Conservation (phyloP, 208 protist genomes). For the Leishmania major region DNA sequence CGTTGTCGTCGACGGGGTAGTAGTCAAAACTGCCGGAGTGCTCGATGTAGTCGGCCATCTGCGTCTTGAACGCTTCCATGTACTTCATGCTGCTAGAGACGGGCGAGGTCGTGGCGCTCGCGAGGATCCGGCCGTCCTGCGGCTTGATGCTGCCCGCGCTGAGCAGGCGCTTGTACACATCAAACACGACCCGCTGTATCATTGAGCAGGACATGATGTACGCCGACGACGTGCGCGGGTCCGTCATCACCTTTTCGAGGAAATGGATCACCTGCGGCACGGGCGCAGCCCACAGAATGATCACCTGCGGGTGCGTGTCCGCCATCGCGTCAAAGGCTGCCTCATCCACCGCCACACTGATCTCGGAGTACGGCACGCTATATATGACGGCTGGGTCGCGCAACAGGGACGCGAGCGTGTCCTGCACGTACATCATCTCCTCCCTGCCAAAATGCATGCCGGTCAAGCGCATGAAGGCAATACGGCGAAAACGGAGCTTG, state of each 20-base stretch:
- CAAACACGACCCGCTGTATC: constrained; percentile 25
- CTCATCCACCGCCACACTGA: constrained; percentile 11
- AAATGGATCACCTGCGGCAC: constrained; percentile 35
- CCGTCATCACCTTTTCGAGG: constrained; percentile 24
- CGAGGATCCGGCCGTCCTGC: constrained; percentile 35
- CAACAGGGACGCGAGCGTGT: neutral
- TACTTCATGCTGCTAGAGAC: constrained; percentile 27
- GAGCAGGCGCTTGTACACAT: constrained; percentile 15
- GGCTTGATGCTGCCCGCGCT: neutral
- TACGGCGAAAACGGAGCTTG: constrained; percentile 24
- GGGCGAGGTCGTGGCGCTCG: constrained; percentile 38
- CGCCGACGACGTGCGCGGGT: constrained; percentile 32
- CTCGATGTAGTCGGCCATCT: constrained; percentile 45
- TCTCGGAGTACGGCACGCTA: constrained; percentile 4
- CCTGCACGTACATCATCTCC: neutral
- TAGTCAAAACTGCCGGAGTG: constrained; percentile 2
- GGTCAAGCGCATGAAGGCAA: constrained; percentile 65
- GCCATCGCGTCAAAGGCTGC: constrained; percentile 45
- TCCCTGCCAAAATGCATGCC: constrained; percentile 34
- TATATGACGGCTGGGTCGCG: constrained; percentile 1
- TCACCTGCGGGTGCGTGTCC: constrained; percentile 42
- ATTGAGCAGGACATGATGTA: constrained; percentile 33
- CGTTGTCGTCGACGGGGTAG: neutral
- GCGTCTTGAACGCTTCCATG: constrained; percentile 37
- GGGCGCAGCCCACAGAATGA: constrained; percentile 39